Percentiles rank a stretch among this genome's conserved stretches.
phyloP scores from a whole-genome alignment of 768 basidiomycete genomes.

The Galerina sulciceps region DNA sequence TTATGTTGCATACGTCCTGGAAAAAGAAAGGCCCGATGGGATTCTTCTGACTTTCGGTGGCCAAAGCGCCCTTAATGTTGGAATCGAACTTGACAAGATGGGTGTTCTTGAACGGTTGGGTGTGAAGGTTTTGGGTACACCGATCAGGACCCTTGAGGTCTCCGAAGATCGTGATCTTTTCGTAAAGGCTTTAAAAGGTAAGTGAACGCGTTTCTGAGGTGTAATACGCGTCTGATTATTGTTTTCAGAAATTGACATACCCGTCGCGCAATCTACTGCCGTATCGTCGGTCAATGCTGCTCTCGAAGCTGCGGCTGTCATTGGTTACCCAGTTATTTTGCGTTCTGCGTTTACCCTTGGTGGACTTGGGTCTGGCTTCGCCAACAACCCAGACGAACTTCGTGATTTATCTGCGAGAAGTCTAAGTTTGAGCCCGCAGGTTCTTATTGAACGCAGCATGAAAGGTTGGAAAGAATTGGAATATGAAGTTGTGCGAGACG shows the following conservation, averaged over 20 bases:
- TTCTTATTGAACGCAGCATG: constrained; percentile 96
- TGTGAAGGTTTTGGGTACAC: constrained; percentile 92
- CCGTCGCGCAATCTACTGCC: constrained; percentile 93
- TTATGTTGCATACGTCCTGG: constrained; percentile 98
- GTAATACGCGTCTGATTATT: too few species aligned
- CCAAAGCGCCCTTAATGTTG: constrained; percentile 97
- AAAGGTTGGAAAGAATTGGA: constrained; percentile 99
- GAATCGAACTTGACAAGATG: constrained; percentile 96
- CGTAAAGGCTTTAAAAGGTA: constrained; percentile 94
- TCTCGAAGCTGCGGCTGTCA: constrained; percentile 85
- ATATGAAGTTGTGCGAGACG: constrained; percentile 98
- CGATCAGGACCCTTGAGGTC: constrained; percentile 91
- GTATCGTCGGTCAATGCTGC: constrained; percentile 96
- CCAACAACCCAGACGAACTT: constrained; percentile 91
- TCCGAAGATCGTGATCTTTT: constrained; percentile 98
- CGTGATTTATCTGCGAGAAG: constrained; percentile 93
- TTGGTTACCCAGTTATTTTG: constrained; percentile 97
- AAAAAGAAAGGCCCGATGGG: constrained; percentile 98
- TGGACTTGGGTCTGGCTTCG: constrained; percentile 98
- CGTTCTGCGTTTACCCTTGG: constrained; percentile 97
- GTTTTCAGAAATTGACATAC: constrained; percentile 90
- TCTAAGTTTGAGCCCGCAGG: constrained; percentile 90
- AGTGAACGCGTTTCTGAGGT: constrained; percentile 21
- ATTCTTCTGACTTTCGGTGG: constrained; percentile 98
- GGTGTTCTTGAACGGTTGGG: constrained; percentile 92